Conservation (phyloP, 192 early-diverging fungal species). For the Coemansia sp. region DNA sequence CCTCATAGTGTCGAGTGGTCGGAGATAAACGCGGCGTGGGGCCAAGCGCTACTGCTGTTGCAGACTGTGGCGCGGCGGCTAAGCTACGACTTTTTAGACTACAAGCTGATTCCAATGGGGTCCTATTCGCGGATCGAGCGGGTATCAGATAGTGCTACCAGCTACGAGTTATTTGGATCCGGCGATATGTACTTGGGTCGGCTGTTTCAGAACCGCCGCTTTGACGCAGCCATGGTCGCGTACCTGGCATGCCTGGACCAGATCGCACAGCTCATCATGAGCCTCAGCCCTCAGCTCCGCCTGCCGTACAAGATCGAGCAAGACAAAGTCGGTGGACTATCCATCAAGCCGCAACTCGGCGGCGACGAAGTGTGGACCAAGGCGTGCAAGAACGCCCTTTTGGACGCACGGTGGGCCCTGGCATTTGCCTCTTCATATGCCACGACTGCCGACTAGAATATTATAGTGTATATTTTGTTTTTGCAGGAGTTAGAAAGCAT, state of each 20-base stretch:
- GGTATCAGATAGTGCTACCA: slow-evolving; percentile 63
- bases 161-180: slow-evolving; percentile 87
- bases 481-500: neutral
- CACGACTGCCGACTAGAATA: neutral
- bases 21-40: slow-evolving; percentile 97
- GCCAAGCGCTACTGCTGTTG: slow-evolving; percentile 81
- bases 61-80: slow-evolving; percentile 86
- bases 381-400: slow-evolving; percentile 84
- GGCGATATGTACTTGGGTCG: slow-evolving; percentile 75
- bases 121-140: slow-evolving; percentile 90
- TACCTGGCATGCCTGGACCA: slow-evolving; percentile 90
- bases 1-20: slow-evolving; percentile 85
- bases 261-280: slow-evolving; percentile 77
- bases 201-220: slow-evolving; percentile 79
- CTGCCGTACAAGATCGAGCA: slow-evolving; percentile 88
- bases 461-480: neutral
- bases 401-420: slow-evolving; percentile 87
- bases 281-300: slow-evolving; percentile 68
- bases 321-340: slow-evolving; percentile 83
- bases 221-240: slow-evolving; percentile 86
- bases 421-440: slow-evolving; percentile 63
- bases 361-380: slow-evolving; percentile 92
- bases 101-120: slow-evolving; percentile 86
- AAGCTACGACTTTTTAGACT: slow-evolving; percentile 78
- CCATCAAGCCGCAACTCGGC: slow-evolving; percentile 83